Evolutionary conservation across 2,329 filamentous ascomycete species (phyloP).

Genomic region (Hypoxylon sp.): DNA sequence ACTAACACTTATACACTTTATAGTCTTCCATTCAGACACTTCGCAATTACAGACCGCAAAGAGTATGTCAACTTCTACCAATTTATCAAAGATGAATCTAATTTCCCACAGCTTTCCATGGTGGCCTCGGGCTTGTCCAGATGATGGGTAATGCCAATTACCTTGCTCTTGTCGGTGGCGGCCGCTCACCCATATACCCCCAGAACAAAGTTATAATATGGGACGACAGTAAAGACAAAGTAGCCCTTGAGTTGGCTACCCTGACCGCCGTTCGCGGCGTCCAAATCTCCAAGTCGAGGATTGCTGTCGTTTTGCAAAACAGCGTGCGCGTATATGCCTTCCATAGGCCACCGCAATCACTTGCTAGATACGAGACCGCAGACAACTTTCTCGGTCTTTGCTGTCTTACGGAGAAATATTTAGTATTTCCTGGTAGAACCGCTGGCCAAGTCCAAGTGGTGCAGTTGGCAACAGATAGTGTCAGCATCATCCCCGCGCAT

Average conservation of each 20-base stretch:
- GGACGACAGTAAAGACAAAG: slow-evolving; percentile 85
- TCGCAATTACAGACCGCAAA: slow-evolving; percentile 74
- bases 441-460: slow-evolving; percentile 91
- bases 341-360: slow-evolving; percentile 76
- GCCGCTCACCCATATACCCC: slow-evolving; percentile 85
- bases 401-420: slow-evolving; percentile 77
- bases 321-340: slow-evolving; percentile 86
- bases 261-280: slow-evolving; percentile 85
- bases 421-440: slow-evolving; percentile 90
- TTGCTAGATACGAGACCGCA: slow-evolving; percentile 85
- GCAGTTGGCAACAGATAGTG: slow-evolving; percentile 80
- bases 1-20: slow-evolving; percentile 48
- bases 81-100: slow-evolving; percentile 12
- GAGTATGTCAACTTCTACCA: slow-evolving; percentile 51
- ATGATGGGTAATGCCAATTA: slow-evolving; percentile 92
- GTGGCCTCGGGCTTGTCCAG: slow-evolving; percentile 83
- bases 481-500: slow-evolving; percentile 95
- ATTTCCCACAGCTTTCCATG: slow-evolving; percentile 69
- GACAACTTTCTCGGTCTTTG: slow-evolving; percentile 87
- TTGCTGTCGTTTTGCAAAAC: slow-evolving; percentile 85
- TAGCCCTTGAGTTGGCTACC: slow-evolving; percentile 82
- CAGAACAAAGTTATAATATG: slow-evolving; percentile 94
- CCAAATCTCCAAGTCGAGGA: slow-evolving; percentile 79
- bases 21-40: slow-evolving; percentile 80
- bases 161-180: slow-evolving; percentile 89